phyloP scores from a whole-genome alignment of 306 rosid species.

The Fragaria ananassa region DNA sequence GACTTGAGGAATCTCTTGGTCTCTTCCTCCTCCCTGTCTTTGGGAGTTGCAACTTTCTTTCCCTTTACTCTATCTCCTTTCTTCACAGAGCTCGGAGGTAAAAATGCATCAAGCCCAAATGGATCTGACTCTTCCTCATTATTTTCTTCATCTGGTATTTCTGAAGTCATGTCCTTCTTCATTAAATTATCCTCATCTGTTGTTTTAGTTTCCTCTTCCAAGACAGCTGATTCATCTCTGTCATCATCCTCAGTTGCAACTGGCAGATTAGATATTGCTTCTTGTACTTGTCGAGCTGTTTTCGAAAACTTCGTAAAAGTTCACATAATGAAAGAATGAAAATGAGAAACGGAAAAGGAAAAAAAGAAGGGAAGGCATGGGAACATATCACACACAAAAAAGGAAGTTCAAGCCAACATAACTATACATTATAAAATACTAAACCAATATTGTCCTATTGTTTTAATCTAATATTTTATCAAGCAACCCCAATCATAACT shows the following conservation, averaged over 20 bases:
- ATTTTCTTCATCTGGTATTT: constrained; percentile 33
- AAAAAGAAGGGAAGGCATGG: constrained; percentile 5
- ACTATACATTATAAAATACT: neutral
- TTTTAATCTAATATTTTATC: neutral
- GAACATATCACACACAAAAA: neutral
- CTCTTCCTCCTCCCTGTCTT: constrained; percentile 56
- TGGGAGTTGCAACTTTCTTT: constrained; percentile 48
- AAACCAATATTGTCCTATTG: neutral
- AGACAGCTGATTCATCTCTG: constrained; percentile 58
- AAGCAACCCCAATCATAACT: neutral
- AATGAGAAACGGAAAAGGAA: neutral
- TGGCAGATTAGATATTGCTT: constrained; percentile 70
- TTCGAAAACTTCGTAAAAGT: constrained; percentile 60
- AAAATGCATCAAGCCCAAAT: constrained; percentile 82
- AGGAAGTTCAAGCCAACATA: neutral
- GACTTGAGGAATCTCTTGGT: constrained; percentile 62
- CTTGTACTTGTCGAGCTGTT: constrained; percentile 73
- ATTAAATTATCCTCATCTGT: constrained; percentile 36
- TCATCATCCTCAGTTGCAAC: constrained; percentile 76
- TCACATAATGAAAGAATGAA: constrained; percentile 23
- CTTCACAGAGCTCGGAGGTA: constrained; percentile 50
- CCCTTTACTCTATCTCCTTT: constrained; percentile 54
- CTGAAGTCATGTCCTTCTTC: constrained; percentile 9
- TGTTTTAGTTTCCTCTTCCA: constrained; percentile 34
- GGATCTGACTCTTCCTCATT: constrained; percentile 62